Conservation (phyloP, 1,284 basidiomycete species). For the Schizophyllum commune region DNA sequence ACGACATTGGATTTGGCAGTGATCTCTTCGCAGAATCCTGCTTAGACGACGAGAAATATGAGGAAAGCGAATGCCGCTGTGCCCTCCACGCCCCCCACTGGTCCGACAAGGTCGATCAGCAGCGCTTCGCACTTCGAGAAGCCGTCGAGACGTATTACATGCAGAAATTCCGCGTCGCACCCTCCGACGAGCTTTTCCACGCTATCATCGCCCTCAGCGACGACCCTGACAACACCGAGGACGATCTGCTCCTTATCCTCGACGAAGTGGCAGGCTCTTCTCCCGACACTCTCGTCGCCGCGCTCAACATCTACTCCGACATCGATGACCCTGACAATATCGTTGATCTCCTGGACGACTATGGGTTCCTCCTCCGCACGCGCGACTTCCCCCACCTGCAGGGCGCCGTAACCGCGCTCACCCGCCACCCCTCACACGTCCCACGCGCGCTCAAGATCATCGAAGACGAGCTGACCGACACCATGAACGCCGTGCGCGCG, state of each 20-base stretch:
- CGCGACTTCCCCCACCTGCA: conserved; percentile 42
- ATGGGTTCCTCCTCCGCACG: conserved; percentile 49
- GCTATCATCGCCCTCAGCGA: conserved; percentile 32
- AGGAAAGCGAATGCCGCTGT: conserved; percentile 23
- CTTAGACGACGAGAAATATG: conserved; percentile 16
- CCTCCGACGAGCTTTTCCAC: conserved; percentile 38
- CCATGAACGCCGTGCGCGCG: conserved; percentile 31
- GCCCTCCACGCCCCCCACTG: conserved; percentile 34
- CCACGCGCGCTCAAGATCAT: conserved; percentile 32
- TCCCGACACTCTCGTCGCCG: conserved; percentile 43
- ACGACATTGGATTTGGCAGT: conserved; percentile 6
- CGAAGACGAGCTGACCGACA: conserved; percentile 44
- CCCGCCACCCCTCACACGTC: conserved; percentile 21
- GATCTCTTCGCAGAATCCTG: background rate
- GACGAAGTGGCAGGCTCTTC: conserved; percentile 35
- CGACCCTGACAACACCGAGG: conserved; percentile 21
- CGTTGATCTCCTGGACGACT: conserved; percentile 31
- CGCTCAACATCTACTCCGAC: conserved; percentile 41
- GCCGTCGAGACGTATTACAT: conserved; percentile 36
- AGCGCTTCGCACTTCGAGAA: conserved; percentile 33
- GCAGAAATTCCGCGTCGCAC: conserved; percentile 37
- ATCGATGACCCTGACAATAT: conserved; percentile 28
- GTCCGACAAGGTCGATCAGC: conserved; percentile 32
- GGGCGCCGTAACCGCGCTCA: conserved; percentile 32
- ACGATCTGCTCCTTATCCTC: conserved; percentile 22